Evolutionary conservation across 192 early-diverging fungal genomes (phyloP).

Genomic region (Mortierella antarctica): DNA sequence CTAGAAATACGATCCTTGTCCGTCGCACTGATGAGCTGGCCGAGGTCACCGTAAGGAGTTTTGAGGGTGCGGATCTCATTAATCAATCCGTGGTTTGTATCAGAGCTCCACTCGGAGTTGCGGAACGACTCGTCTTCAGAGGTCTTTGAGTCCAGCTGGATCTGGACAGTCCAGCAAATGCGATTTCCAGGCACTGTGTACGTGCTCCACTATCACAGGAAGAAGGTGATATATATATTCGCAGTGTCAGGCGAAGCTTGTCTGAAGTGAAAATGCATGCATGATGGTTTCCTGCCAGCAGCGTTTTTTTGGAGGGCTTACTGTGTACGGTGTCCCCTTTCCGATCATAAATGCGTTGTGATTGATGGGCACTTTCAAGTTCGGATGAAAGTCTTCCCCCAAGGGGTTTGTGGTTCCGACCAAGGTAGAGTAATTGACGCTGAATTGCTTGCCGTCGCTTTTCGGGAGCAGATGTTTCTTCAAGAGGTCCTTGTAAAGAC

Average conservation of each 20-base stretch:
- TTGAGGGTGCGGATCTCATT: constrained; percentile 8
- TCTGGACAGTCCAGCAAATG: constrained; percentile 11
- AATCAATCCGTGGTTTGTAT: constrained; percentile 3
- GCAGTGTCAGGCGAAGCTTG: too few relatives aligned
- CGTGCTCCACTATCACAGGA: constrained; percentile 14
- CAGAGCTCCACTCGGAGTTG: constrained; percentile 22
- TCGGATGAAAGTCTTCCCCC: constrained; percentile 12
- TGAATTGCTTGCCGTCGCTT: constrained; percentile 11
- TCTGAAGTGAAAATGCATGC: not conserved
- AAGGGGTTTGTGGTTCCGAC: constrained; percentile 27
- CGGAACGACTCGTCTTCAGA: constrained; percentile 14
- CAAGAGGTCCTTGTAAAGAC: constrained; percentile 20
- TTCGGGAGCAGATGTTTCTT: constrained; percentile 27
- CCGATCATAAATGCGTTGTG: constrained; percentile 10
- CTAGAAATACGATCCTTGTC: constrained; percentile 33
- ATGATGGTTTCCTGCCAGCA: not conserved
- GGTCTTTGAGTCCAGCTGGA: not conserved
- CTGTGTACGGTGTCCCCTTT: constrained; percentile 24
- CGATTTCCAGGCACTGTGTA: constrained; percentile 10
- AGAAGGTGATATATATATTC: not conserved
- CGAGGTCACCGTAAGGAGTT: constrained; percentile 20
- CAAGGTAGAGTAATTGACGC: constrained; percentile 14
- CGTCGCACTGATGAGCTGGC: constrained; percentile 33
- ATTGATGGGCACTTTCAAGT: not conserved
- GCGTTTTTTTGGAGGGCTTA: constrained; percentile 1